These are phyloP conservation scores for Candida nemodendra DNA, from an alignment of 805 yeast species.

Conservation along the genomic window DNA sequence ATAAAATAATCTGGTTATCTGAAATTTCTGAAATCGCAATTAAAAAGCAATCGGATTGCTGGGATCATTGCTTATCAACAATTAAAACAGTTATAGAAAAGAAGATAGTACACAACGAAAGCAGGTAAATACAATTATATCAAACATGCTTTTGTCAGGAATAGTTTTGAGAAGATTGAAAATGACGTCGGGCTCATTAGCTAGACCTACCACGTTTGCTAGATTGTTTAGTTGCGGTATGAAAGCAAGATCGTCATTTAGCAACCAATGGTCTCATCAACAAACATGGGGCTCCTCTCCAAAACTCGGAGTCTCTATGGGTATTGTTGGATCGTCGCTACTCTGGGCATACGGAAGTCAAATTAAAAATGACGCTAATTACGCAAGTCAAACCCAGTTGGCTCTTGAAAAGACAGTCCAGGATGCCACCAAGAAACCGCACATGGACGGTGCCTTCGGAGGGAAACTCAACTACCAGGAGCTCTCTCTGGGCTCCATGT, in stretches of 20 bases:
- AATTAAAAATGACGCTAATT: slow-evolving; percentile 21
- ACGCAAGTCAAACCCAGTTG: slow-evolving; percentile 9
- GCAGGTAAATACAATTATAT: no score
- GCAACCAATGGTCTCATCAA: background rate
- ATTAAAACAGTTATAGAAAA: no score
- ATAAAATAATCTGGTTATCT: no score
- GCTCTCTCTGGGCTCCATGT: slow-evolving; percentile 59
- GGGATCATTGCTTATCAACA: no score
- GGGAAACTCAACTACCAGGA: slow-evolving; percentile 58
- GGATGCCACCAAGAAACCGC: slow-evolving; percentile 17
- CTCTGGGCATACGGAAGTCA: slow-evolving; percentile 19
- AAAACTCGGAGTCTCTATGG: slow-evolving; percentile 17
- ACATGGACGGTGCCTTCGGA: slow-evolving; percentile 38
- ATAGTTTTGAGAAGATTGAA: background rate
- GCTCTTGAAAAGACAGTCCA: slow-evolving; percentile 13
- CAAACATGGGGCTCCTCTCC: slow-evolving; percentile 3
- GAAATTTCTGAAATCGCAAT: no score
- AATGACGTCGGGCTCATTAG: background rate
- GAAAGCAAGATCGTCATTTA: background rate
- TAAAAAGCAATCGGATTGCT: no score
- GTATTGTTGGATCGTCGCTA: slow-evolving; percentile 21
- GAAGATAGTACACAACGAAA: no score
- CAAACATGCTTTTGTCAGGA: slow-evolving; percentile 1
- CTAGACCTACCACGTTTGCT: background rate
- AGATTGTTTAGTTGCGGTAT: background rate